Evolutionary conservation across 176 grass and related monocot species (phyloP), one percentile per base, ranked within the genome.

Genomic region (Oryza punctata): DNA sequence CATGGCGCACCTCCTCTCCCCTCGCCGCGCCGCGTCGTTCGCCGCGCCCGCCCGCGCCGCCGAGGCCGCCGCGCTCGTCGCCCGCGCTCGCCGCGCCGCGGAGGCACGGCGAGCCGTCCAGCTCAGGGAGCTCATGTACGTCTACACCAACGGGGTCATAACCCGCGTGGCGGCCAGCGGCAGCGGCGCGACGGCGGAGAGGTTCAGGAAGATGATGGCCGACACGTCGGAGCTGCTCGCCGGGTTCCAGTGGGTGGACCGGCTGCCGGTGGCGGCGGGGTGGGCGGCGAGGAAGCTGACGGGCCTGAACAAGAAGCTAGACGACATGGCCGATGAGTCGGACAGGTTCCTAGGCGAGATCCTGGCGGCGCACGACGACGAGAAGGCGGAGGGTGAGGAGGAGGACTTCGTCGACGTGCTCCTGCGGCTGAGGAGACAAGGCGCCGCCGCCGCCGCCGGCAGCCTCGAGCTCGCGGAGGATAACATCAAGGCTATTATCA

Each of bases 401-500:
- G 86, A 88, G 68, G 86, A 91, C 59, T 85, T 91, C 41, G 67
- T 91, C 6, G 82, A 88, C 75, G 82, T 85, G 69, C 26, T 88
- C 78, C 59, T 91, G 7, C 44, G 75, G 18, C 26, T 81, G 19
- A 67, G 66, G 79, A 81, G 60, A 12, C 65, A 81, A 59, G 76
- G 28, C 2, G 47, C 85, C 10, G 57, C 27, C 1, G 57, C 27
- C 1, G 49, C 4, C 2, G 46, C 81, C 6, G 54, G 44, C 1
- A 72, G 75, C 21, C 33, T 88, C 41, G 64, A 68, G 70, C 69
- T 91, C 28, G 80, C 72, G 0, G 81, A 91, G 18, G 76, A 85
- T 65, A 70, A 85, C 3, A 63, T 85, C 69, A 87, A 87, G 50
- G 70, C 64, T 23, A 81, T 88, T 38, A n/a, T 84, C 74, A 60